A percentile compares a stretch with the other conserved stretches of the same genome.
These are phyloP conservation scores for Coemansia guatemalensis DNA, from an alignment of 192 early-diverging fungal species.

Conservation along the genomic window DNA sequence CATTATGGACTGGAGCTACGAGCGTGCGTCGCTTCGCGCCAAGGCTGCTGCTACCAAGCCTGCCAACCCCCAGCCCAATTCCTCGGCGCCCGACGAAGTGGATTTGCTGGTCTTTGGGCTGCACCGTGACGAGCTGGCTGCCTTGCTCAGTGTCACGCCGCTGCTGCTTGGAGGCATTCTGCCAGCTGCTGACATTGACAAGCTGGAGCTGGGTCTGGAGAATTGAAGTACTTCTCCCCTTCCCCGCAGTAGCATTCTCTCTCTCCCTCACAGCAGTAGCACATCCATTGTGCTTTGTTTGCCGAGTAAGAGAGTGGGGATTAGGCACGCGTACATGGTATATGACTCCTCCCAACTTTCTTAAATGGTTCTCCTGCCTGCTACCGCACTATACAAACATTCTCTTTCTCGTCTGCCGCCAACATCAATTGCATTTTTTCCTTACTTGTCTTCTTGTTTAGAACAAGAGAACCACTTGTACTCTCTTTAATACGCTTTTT, in stretches of 20 bases:
- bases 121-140: conserved; percentile 19
- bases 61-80: not conserved
- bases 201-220: conserved; percentile 9
- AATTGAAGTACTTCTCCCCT: conserved; percentile 5
- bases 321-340: no score
- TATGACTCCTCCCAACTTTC: no score
- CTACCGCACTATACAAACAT: no score
- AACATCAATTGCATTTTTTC: no score
- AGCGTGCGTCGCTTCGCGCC: not conserved
- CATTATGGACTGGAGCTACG: conserved; percentile 23
- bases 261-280: no score
- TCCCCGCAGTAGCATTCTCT: not conserved
- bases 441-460: no score
- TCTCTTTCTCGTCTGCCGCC: no score
- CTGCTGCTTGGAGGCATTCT: conserved; percentile 14
- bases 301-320: no score
- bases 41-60: not conserved
- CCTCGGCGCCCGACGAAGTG: not conserved
- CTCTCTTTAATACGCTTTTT: no score
- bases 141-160: conserved; percentile 17
- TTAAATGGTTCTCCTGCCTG: no score
- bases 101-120: conserved; percentile 29
- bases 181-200: not conserved
- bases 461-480: no score
- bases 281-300: no score